These are phyloP conservation scores for Tilletiopsis washingtonensis DNA, from an alignment of 1,284 basidiomycete genomes.

Conservation along the genomic window DNA sequence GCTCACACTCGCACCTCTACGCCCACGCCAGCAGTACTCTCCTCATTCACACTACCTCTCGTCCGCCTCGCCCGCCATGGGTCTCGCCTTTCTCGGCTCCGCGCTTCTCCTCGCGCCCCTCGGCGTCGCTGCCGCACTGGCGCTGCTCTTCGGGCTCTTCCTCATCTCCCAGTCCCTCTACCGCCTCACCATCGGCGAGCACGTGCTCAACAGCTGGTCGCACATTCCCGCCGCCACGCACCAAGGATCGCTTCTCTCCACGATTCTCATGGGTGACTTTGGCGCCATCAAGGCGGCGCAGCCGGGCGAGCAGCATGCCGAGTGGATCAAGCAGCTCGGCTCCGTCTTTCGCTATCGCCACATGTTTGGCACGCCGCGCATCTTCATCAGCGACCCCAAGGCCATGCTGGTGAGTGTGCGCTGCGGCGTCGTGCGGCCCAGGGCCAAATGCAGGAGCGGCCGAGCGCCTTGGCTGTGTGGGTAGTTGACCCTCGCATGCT, in stretches of 20 bases:
- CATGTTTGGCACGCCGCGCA: conserved; percentile 31
- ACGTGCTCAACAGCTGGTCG: not conserved
- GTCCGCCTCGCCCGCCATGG: no score
- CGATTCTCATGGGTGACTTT: conserved; percentile 7
- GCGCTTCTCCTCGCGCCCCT: conserved; percentile 1
- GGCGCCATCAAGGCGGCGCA: conserved; percentile 1
- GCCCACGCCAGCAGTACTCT: no score
- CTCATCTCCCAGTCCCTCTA: conserved; percentile 1
- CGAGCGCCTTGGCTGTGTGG: no score
- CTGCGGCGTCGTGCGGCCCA: no score
- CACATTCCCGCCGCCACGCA: conserved; percentile 5
- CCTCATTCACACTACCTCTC: no score
- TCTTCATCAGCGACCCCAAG: conserved; percentile 34
- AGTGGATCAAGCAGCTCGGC: conserved; percentile 1
- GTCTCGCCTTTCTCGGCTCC: not conserved
- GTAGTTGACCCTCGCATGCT: no score
- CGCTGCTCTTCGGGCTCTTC: not conserved
- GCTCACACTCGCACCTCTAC: no score
- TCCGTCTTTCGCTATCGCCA: conserved; percentile 3
- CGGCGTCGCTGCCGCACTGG: not conserved
- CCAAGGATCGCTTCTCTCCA: not conserved
- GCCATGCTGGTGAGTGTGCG: conserved; percentile 16
- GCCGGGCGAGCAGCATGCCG: conserved; percentile 1
- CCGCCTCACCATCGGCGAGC: conserved; percentile 2
- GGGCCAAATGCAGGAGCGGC: no score